Evolutionary conservation across 305 asterid species (phyloP).

Genomic region (Rubia balearica): DNA sequence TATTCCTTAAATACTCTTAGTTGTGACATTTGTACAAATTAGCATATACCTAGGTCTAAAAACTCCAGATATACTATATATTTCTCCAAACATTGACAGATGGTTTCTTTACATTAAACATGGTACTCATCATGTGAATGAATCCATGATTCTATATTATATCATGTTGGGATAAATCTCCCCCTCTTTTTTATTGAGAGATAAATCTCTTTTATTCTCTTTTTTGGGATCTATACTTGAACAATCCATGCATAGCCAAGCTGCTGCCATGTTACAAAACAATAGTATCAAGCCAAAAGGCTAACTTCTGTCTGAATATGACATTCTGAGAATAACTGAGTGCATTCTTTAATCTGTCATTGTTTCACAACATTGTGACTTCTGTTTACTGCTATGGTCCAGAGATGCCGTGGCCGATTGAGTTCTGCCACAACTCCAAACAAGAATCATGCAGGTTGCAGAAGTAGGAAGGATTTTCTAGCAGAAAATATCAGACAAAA

Average conservation of each 20-base stretch:
- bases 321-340: neutral
- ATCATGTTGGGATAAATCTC: too few species aligned
- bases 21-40: neutral
- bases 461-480: neutral
- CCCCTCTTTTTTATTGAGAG: neutral
- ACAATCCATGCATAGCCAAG: neutral
- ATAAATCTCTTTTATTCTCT: neutral
- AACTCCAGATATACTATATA: neutral
- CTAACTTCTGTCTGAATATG: neutral
- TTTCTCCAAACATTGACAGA: slow-evolving; percentile 1
- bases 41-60: neutral
- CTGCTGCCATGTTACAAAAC: neutral
- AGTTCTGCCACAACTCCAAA: neutral
- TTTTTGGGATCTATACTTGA: neutral
- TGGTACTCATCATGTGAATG: neutral
- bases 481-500: neutral
- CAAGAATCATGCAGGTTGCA: neutral
- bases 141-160: neutral
- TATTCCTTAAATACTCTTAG: neutral
- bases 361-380: slow-evolving; percentile 4
- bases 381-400: neutral
- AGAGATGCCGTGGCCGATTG: neutral
- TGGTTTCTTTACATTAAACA: neutral
- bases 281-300: slow-evolving; percentile 2
- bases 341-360: neutral